Base-by-base conservation (phyloP, 2,329 filamentous ascomycete species). In the Neofusicoccum sp. region DNA sequence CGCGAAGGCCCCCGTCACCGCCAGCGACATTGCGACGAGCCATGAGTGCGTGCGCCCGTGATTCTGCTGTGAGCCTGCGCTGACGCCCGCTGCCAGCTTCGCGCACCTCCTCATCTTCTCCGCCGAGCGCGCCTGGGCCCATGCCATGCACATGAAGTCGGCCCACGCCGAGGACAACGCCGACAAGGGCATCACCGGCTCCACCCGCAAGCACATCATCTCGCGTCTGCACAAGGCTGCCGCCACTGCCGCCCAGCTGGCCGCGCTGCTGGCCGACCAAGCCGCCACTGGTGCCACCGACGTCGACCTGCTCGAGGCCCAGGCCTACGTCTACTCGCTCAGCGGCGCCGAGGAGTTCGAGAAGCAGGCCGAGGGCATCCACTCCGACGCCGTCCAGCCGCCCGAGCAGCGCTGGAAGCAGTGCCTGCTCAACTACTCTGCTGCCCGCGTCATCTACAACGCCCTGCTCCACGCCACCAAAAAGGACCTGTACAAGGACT, bases 121-220 rank as follows among this genome's bases (percentile, higher is more conserved):
- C 40, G 87, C 93, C 63, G 95, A 99, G 79, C 86, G 95, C 65
- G 91, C 93, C 56, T 98, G 92, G 91, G 93, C 95, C 38, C 89
- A 96, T 75, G 93, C 93, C 61, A 96, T 98, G 92, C 87, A 89
- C 72, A 91, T 97, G 83, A 97, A 96, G 76, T 85, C 91, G 3
- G 80, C 86, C 20, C 91, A 96, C 72, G 85, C 90, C 40, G 84
- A 89, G 67, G 91, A 95, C 68, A 86, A 88, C 63, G 80, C 82
- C 38, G 78, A 82, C 57, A 90, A 91, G 74, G 88, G 87, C 51
- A 89, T 96, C 65, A 85, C 87, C 30, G 89, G 92, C 63, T 86
- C 89, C 57, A 89, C 90, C 16, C 87, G 92, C 70, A 89, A 89
- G 58, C 93, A 99, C 75, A 95, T 98, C 40, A 86, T 96, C 61